phyloP scores from a whole-genome alignment of 495 filamentous ascomycete genomes.

The Podospora tetraspora region DNA sequence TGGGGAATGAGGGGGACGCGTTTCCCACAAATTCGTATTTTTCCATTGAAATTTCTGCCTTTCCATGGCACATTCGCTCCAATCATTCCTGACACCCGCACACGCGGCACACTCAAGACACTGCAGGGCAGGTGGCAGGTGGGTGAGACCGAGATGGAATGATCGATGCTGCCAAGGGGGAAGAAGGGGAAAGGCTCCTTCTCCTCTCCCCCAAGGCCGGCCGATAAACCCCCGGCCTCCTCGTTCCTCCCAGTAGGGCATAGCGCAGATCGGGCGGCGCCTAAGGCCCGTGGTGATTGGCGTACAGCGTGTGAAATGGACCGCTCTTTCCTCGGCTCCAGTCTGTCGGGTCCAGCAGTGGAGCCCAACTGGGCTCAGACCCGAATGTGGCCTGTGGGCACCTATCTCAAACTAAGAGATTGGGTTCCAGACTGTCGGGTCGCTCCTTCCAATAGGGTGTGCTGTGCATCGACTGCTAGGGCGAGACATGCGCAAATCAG shows the following conservation, averaged over 20 bases:
- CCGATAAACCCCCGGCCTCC: neutral
- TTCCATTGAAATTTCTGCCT: neutral
- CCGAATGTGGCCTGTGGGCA: neutral
- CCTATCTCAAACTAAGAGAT: neutral
- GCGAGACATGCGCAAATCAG: neutral
- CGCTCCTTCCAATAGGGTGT: neutral
- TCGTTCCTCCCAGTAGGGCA: neutral
- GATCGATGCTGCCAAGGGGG: neutral
- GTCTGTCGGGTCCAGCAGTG: neutral
- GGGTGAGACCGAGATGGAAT: neutral
- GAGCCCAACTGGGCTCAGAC: neutral
- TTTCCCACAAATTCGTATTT: neutral
- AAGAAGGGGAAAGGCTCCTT: neutral
- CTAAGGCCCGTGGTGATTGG: neutral
- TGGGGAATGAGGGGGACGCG: neutral
- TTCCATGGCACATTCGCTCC: neutral
- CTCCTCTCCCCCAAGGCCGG: neutral
- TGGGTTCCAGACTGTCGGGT: neutral
- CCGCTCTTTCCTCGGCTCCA: neutral
- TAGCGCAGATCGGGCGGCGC: neutral
- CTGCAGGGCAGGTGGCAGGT: neutral
- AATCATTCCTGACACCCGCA: neutral
- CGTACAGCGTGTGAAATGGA: neutral
- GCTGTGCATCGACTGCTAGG: neutral
- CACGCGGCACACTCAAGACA: neutral